Evolutionary conservation across 1,284 basidiomycete genomes (phyloP), one percentile per base, ranked within the genome.

Genomic region (Fomitopsis pinicola): DNA sequence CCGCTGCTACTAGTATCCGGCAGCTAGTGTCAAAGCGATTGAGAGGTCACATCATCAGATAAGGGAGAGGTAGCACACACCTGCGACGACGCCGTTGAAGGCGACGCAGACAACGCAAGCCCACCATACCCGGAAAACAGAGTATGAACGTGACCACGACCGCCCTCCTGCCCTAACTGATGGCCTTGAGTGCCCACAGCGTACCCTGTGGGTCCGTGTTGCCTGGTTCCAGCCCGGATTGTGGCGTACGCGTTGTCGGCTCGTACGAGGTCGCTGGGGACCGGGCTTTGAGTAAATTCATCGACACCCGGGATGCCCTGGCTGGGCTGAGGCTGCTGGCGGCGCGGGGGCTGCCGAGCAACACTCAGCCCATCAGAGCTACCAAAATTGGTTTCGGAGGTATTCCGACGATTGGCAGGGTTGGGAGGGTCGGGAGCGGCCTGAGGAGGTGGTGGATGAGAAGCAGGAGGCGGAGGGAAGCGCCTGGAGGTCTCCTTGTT

Each of bases 401-500:
- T 62, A 45, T 63, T 50, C 38, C 52, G 60, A 48, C 57, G 60
- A 59, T 58, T 62, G 59, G 56, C 59, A 42, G 59, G 65, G 55
- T 57, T 61, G 58, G 63, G 54, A 52, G 60, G 33, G 59, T 46
- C 50, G 59, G 58, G 57, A 60, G 64, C 42, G 64, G 65, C 45
- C 63, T 62, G 63, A 55, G 63, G 61, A 52, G 64, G 61, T 30
- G 62, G 57, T 60, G 61, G 55, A 62, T 58, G 44, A 64, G 59
- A 30, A 28, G 63, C 46, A 62, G 64, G 56, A 66, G 64, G 64
- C 62, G 61, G 42, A 60, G 57, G 62, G 63, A 68, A 65, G 66
- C 68, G 68, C 68, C 64, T 64, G 59, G 61, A 17, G 42, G 68
- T 59, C 66, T 64, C 60, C 62, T 64, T 55, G 59, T 58, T 65